Evolutionary conservation across 2,329 filamentous ascomycete species (phyloP), one percentile per base, ranked within the genome.

Genomic region (Emericellopsis cladophorae): DNA sequence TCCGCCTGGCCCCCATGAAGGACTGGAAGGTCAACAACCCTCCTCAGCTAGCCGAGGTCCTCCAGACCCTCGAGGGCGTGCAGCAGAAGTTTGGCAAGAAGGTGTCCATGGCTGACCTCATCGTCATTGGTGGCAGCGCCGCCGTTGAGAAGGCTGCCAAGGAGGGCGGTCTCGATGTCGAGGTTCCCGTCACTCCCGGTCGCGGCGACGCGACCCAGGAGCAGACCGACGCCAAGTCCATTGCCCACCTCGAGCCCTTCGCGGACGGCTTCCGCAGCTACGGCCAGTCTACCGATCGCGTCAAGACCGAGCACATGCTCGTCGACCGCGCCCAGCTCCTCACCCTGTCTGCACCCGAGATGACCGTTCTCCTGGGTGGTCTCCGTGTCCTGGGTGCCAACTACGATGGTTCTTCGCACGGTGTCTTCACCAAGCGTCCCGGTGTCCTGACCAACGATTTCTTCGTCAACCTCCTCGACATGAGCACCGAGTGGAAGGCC

Each of bases 181-280:
- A 66, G 1, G 81, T 89, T 2, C 80, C 82, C 14, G 89, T 89
- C 67, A 73, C 72, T 1, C 77, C 83, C 4, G 84, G 84, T 46
- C 83, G 84, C 42, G 75, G 65, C 31, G 84, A 89, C 49, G 81
- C 84, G 22, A 68, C 76, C 0, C 72, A 81, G 57, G 79, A 84
- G 54, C 70, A 85, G 61, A 88, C 84, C 7, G 83, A 89, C 42
- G 62, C 70, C 16, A 54, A 72, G 48, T 77, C 79, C 2, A 78
- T 84, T 54, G 56, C 56, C 44, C 68, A 81, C 61, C 72, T 89
- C 23, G 74, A 86, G 66, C 82, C 84, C 2, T 49, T 65, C 24
- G 72, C 71, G n/a, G 84, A 89, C 47, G 81, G 80, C 6, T 88
- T 89, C 81, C 81, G 83, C 55, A 88, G 84, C 72, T 87, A 83